Conservation (phyloP, 106 monocot genomes). For the Dioscorea alata region DNA sequence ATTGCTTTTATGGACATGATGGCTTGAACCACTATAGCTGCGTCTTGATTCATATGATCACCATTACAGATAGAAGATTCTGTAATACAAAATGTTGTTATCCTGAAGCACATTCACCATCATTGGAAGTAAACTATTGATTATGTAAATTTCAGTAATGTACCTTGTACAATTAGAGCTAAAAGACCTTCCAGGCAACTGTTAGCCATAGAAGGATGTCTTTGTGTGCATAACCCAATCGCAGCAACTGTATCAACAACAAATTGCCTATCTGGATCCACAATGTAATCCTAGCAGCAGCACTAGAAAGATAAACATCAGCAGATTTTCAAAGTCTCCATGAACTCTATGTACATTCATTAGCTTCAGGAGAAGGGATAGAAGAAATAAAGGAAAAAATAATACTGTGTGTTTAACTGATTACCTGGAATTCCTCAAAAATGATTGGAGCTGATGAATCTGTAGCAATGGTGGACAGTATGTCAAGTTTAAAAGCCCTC, state of each 20-base stretch:
- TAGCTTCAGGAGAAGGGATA: too few relatives aligned
- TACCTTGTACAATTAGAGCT: conserved; percentile 62
- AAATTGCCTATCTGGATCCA: conserved; percentile 90
- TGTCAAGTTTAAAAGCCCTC: conserved; percentile 78
- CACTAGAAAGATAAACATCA: conserved; percentile 38
- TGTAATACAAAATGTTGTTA: conserved; percentile 18
- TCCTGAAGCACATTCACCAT: background rate
- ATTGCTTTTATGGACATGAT: conserved; percentile 83
- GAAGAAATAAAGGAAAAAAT: too few relatives aligned
- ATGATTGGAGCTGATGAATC: conserved; percentile 61
- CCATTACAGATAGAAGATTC: conserved; percentile 40
- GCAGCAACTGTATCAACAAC: conserved; percentile 87
- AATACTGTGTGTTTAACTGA: too few relatives aligned
- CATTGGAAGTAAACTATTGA: background rate
- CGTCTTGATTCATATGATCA: conserved; percentile 44
- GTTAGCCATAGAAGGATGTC: conserved; percentile 42
- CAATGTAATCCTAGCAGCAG: conserved; percentile 79
- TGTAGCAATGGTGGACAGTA: conserved; percentile 72
- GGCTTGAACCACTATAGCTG: conserved; percentile 82
- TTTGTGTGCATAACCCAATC: conserved; percentile 77
- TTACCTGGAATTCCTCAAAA: conserved; percentile 90
- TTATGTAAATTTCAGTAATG: background rate
- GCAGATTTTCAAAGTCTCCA: background rate
- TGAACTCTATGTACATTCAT: too few relatives aligned
- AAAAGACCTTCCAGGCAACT: conserved; percentile 70